Evolutionary conservation across 108 stramenopile species (phyloP).

Genomic region (Nitzschia sp.): DNA sequence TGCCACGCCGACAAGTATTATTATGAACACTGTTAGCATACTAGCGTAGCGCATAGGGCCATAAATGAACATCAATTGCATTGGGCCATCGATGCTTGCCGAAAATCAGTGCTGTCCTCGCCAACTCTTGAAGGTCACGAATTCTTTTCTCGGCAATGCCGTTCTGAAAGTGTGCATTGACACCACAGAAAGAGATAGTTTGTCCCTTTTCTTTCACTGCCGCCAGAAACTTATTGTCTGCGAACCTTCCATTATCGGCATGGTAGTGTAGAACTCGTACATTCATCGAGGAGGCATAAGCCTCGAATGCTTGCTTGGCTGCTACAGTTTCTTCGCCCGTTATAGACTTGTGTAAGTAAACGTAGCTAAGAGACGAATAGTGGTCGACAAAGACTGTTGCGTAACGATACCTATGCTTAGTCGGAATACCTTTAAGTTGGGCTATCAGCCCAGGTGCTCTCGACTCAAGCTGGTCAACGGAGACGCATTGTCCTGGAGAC

Average conservation of each 20-base stretch:
- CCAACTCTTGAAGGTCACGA: conserved; percentile 29
- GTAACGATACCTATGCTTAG: conserved; percentile 25
- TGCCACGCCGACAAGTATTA: conserved; percentile 24
- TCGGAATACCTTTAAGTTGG: conserved; percentile 33
- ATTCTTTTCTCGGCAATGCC: conserved; percentile 47
- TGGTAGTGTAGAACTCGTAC: conserved; percentile 42
- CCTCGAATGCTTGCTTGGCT: conserved; percentile 51
- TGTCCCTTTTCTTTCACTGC: conserved; percentile 13
- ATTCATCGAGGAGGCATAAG: not conserved
- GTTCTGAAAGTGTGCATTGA: conserved; percentile 59
- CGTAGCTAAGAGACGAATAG: conserved; percentile 22
- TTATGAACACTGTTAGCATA: conserved; percentile 31
- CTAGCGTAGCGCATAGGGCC: conserved; percentile 45
- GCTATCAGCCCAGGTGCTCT: conserved; percentile 33
- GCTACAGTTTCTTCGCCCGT: conserved; percentile 33
- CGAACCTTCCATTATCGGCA: conserved; percentile 47
- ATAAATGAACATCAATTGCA: conserved; percentile 16
- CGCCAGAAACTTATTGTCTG: conserved; percentile 18
- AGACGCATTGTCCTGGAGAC: conserved; percentile 28
- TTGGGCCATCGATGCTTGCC: conserved; percentile 46
- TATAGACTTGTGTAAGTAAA: conserved; percentile 33
- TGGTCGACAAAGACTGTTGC: conserved; percentile 49
- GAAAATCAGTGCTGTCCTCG: conserved; percentile 38
- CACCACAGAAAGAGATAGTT: conserved; percentile 37
- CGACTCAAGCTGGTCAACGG: conserved; percentile 33